These are phyloP conservation scores for Fusarium piperis DNA, from an alignment of 2,329 filamentous ascomycete species.

Conservation along the genomic window DNA sequence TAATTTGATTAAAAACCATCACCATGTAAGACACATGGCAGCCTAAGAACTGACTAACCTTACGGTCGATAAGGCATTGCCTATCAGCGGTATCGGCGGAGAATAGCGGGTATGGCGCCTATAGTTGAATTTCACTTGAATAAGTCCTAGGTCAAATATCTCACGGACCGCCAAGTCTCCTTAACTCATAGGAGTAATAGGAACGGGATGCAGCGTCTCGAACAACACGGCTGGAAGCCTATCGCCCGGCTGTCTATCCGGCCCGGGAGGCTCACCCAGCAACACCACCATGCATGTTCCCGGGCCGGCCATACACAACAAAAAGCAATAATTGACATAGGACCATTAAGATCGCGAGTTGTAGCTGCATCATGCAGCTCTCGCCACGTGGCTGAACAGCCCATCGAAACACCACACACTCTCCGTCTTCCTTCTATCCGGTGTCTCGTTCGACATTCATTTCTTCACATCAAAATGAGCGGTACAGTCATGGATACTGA, in stretches of 20 bases:
- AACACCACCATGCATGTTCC: background rate
- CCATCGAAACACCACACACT: background rate
- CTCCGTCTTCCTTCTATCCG: background rate
- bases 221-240: background rate
- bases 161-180: background rate
- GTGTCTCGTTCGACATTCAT: background rate
- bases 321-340: background rate
- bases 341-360: background rate
- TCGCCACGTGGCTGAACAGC: background rate
- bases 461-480: background rate
- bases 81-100: background rate
- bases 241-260: background rate
- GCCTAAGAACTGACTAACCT: background rate
- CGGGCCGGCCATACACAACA: background rate
- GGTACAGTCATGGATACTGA: background rate
- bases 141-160: background rate
- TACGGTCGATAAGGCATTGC: background rate
- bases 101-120: background rate
- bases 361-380: background rate
- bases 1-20: background rate
- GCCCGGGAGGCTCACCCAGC: background rate
- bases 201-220: accelerated
- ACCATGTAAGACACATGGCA: background rate
- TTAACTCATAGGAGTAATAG: background rate
- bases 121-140: background rate